These are phyloP conservation scores for Agaricus blazei DNA, from an alignment of 768 basidiomycete genomes.

Conservation along the genomic window DNA sequence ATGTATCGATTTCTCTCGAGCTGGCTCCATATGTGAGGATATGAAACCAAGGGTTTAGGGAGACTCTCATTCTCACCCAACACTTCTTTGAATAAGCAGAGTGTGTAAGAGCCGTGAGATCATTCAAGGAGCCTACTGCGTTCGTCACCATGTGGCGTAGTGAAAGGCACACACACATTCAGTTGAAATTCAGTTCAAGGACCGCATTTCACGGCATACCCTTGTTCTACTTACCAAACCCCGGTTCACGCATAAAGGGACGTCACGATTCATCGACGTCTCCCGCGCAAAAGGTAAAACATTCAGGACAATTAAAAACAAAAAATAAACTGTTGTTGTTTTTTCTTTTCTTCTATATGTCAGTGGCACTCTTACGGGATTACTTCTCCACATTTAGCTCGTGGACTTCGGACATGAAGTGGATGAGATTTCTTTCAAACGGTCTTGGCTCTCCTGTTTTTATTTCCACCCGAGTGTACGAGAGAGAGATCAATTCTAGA, in stretches of 20 bases:
- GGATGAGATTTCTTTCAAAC: too few relatives aligned
- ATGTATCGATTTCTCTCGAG: slow-evolving; percentile 5
- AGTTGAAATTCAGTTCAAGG: slow-evolving; percentile 2
- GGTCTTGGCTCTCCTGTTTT: too few relatives aligned
- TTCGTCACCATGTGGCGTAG: background rate
- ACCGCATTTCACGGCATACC: slow-evolving; percentile 8
- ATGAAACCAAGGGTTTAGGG: background rate
- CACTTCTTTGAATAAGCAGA: slow-evolving; percentile 5
- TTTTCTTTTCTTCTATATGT: too few relatives aligned
- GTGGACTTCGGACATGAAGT: too few relatives aligned
- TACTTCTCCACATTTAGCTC: too few relatives aligned
- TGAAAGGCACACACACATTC: background rate
- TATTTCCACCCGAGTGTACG: background rate
- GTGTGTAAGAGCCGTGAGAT: background rate
- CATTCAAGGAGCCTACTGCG: background rate
- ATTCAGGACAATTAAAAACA: background rate
- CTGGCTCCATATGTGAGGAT: background rate
- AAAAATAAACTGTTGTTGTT: too few relatives aligned
- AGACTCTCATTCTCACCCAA: background rate
- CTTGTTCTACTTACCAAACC: background rate
- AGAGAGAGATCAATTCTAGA: background rate
- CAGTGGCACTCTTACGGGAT: too few relatives aligned
- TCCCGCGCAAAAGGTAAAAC: background rate
- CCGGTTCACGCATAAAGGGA: slow-evolving; percentile 3
- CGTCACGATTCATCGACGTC: background rate